phyloP scores from a whole-genome alignment of 768 basidiomycete genomes.

The Tephrocybe sp. region DNA sequence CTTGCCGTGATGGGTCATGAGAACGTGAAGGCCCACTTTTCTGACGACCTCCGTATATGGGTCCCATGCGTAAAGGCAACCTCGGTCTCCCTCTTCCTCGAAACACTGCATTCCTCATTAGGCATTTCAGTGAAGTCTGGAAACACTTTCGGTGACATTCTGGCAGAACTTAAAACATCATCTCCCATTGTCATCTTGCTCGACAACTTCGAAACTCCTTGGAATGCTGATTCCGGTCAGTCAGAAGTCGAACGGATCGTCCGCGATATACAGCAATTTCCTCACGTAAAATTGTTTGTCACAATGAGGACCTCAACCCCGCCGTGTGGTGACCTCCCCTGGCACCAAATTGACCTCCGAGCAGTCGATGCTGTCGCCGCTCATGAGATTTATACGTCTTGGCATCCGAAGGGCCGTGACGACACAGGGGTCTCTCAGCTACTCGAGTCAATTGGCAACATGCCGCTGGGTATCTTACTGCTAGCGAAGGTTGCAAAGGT shows the following conservation, averaged over 20 bases:
- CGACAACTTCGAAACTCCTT: too few relatives aligned
- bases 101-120: background rate
- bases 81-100: background rate
- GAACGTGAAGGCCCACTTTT: conserved; percentile 21
- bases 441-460: too few relatives aligned
- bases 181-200: conserved; percentile 23
- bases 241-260: conserved; percentile 20
- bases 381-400: too few relatives aligned
- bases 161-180: background rate
- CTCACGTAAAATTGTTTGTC: too few relatives aligned
- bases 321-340: too few relatives aligned
- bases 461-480: conserved; percentile 28
- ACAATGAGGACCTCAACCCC: too few relatives aligned
- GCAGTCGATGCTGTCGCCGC: too few relatives aligned
- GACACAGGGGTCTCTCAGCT: conserved; percentile 22
- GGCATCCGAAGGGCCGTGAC: conserved; percentile 16
- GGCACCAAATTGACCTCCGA: too few relatives aligned
- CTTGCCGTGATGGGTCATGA: conserved; percentile 29
- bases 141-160: background rate
- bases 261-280: too few relatives aligned
- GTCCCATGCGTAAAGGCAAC: too few relatives aligned
- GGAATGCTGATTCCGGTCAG: conserved; percentile 21
- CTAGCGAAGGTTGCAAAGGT: conserved; percentile 24
- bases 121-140: background rate
- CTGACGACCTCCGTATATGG: conserved; percentile 22